Percentiles rank a stretch among this genome's conserved stretches.
Conservation (phyloP, 2,329 filamentous ascomycete species). For the Talaromyces sp. region DNA sequence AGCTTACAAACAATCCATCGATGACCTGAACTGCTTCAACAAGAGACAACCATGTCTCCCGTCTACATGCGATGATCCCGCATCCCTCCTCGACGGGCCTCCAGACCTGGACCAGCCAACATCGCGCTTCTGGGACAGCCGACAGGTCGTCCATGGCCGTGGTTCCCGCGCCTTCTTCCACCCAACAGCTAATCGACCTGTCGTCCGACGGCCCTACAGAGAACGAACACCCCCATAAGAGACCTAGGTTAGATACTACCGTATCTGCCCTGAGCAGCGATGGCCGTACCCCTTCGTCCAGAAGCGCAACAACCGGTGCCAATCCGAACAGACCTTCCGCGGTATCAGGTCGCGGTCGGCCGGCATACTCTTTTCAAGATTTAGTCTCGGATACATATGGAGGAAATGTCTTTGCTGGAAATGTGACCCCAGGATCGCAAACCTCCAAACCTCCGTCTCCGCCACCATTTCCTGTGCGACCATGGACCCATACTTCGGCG, state of each 20-base stretch:
- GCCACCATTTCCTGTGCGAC: constrained; percentile 37
- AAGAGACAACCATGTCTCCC: constrained; percentile 36
- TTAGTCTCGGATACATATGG: constrained; percentile 34
- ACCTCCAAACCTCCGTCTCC: constrained; percentile 29
- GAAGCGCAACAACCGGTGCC: constrained; percentile 24
- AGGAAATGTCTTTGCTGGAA: constrained; percentile 25
- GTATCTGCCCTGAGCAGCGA: constrained; percentile 23
- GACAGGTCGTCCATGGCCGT: constrained; percentile 28
- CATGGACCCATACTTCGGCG: constrained; percentile 32
- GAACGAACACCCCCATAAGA: constrained; percentile 36
- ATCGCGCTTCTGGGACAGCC: constrained; percentile 31
- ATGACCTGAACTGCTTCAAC: constrained; percentile 18
- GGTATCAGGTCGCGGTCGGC: constrained; percentile 35
- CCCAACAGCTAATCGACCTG: constrained; percentile 36
- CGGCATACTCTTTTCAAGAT: constrained; percentile 41
- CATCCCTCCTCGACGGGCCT: constrained; percentile 38
- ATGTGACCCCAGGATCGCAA: constrained; percentile 23
- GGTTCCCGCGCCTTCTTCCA: constrained; percentile 24
- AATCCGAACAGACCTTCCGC: constrained; percentile 28
- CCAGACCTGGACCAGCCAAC: constrained; percentile 38
- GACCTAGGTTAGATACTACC: constrained; percentile 35
- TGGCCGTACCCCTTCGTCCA: constrained; percentile 21
- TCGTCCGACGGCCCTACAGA: constrained; percentile 33
- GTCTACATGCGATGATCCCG: constrained; percentile 43
- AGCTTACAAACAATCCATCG: background rate